Conservation (phyloP, 306 rosid genomes). For the Cucurbita moschata region DNA sequence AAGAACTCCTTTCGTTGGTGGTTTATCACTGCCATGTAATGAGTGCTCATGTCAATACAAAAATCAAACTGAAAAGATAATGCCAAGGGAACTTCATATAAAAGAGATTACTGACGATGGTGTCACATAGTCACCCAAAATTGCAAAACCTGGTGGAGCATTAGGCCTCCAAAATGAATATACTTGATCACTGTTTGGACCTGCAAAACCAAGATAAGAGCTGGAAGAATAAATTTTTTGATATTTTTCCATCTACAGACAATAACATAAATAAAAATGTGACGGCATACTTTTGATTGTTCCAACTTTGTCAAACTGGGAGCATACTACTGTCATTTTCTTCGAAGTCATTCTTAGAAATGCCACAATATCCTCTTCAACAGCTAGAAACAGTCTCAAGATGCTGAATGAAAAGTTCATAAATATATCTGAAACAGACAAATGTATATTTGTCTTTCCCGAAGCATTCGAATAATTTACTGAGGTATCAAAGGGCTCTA, state of each 20-base stretch:
- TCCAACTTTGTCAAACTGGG: constrained; percentile 89
- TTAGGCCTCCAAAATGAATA: constrained; percentile 91
- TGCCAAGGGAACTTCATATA: neutral
- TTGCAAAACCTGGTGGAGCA: constrained; percentile 90
- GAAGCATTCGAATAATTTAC: constrained; percentile 73
- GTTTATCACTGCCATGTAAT: constrained; percentile 67
- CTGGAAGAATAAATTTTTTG: neutral
- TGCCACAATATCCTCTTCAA: constrained; percentile 76
- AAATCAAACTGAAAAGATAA: neutral
- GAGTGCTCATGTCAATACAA: constrained; percentile 10
- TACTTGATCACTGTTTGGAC: constrained; percentile 47
- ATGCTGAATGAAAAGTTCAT: constrained; percentile 96
- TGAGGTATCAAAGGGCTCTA: constrained; percentile 90
- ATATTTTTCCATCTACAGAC: neutral
- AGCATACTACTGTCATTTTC: constrained; percentile 82
- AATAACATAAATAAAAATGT: neutral
- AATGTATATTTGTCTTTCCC: constrained; percentile 74
- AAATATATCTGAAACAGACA: constrained; percentile 69
- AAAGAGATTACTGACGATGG: constrained; percentile 57
- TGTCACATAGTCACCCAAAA: constrained; percentile 85
- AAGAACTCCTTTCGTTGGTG: constrained; percentile 82
- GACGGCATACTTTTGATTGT: constrained; percentile 38
- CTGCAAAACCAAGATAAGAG: constrained; percentile 29
- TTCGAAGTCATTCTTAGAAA: constrained; percentile 79
- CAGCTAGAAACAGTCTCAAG: constrained; percentile 79